Base-by-base conservation (phyloP, 345 rosid species). In the Pugionium dolabratum region DNA sequence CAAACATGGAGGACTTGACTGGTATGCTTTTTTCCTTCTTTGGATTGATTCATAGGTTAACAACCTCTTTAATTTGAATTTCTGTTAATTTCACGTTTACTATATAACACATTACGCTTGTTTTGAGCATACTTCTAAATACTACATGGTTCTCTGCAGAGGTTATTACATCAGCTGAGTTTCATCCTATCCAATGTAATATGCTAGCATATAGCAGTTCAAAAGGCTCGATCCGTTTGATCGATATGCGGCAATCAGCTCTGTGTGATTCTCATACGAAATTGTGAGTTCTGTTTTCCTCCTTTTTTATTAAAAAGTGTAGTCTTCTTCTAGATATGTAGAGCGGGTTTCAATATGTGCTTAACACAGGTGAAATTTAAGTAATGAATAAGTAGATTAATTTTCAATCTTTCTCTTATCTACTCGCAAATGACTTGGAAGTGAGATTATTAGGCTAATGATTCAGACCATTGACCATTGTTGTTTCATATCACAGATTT, bases 141-240 rank as follows among this genome's bases (percentile, higher is more conserved):
- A 28, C 26, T 35, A 32, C 73, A 34, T 64, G 54, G 54, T 80
- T 18, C 53, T 45, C 63, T 67, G 83, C 94, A 95, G 99, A 95
- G 96, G 99, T 95, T 73, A 91, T 95, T 69, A 95, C 99, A 62
- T 95, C 98, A 53, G 99, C 99, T 32, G 98, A 95, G 75, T 91
- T 95, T 74, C 99, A 95, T 72, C 99, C 99, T 64, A 80, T 79
- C 60, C 98, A 91, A 63, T 95, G 99, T 76, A 91, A 95, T 75
- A 84, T 53, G 73, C 80, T 95, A 76, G 99, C 97, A 52, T 95
- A 95, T 78, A 91, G 99, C 87, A 95, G 99, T 81, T 95, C 99
- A 49, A 95, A 88, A 77, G 99, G 99, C 78, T 95, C 97, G 69
- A 86, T 95, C 77, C 89, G 99, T 66, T 91, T 95, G 58, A 81